Evolutionary conservation across 202 grass and related monocot species (phyloP).

Genomic region (Schoenoplectus tabernaemontani): DNA sequence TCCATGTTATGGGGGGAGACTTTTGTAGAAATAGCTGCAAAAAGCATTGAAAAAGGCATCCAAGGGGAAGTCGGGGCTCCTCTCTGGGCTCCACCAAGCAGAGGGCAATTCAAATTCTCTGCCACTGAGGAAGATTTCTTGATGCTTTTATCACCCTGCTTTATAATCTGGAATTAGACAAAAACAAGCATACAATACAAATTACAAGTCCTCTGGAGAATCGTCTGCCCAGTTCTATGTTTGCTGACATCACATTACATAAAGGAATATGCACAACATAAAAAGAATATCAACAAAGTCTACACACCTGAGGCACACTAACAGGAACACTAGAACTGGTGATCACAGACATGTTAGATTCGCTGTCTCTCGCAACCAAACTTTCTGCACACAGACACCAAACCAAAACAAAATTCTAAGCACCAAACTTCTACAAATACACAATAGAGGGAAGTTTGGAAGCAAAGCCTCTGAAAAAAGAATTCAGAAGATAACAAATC

Average conservation of each 20-base stretch:
- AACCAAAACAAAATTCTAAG: slow-evolving; percentile 16
- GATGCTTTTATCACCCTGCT: slow-evolving; percentile 42
- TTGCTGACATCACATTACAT: neutral
- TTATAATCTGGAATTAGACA: slow-evolving; percentile 9
- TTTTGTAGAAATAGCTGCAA: slow-evolving; percentile 95
- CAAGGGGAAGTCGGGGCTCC: slow-evolving; percentile 67
- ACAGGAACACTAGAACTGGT: slow-evolving; percentile 52
- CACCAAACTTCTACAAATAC: neutral
- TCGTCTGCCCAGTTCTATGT: neutral
- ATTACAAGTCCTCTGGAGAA: neutral
- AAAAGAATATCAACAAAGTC: slow-evolving; percentile 25
- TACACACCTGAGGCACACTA: slow-evolving; percentile 45
- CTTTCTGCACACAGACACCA: slow-evolving; percentile 45
- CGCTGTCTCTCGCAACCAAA: slow-evolving; percentile 40
- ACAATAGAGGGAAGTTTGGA: neutral
- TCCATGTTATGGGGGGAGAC: slow-evolving; percentile 79
- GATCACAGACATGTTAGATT: slow-evolving; percentile 53
- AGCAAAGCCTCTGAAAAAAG: neutral
- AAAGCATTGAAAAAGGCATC: slow-evolving; percentile 99
- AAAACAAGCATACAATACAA: neutral
- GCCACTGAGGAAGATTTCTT: slow-evolving; percentile 35
- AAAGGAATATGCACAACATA: neutral
- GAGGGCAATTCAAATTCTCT: slow-evolving; percentile 41
- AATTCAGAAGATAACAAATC: neutral
- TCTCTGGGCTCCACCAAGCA: slow-evolving; percentile 43